A percentile compares a stretch with the other conserved stretches of the same genome.
Evolutionary conservation across 768 basidiomycete genomes (phyloP).

Genomic region (Leccinum pellstonianum): DNA sequence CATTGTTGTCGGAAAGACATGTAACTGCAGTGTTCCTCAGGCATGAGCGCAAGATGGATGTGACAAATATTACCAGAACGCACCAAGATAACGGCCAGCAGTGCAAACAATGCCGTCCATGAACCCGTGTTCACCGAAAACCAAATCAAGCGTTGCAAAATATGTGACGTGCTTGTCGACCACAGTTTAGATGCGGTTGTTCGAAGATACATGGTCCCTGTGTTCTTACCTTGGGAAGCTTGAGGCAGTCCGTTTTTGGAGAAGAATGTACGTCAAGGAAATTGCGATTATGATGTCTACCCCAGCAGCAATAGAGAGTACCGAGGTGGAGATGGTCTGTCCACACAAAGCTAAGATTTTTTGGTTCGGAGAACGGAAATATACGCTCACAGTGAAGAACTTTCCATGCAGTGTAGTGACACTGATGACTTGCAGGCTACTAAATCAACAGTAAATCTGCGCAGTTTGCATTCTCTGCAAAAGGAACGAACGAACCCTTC

Average conservation of each 20-base stretch:
- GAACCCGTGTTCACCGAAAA: conserved; percentile 34
- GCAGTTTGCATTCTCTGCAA: not conserved
- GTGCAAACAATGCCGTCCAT: conserved; percentile 48
- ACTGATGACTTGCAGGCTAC: not conserved
- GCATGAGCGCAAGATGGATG: not conserved
- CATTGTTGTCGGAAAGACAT: not conserved
- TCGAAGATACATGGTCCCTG: not conserved
- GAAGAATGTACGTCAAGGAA: conserved; percentile 5
- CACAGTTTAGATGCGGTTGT: not conserved
- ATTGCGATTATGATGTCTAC: conserved; percentile 9
- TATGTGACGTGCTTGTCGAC: conserved; percentile 4
- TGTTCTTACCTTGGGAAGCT: not conserved
- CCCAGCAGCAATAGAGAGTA: conserved; percentile 1
- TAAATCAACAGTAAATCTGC: not conserved
- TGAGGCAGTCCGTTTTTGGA: not conserved
- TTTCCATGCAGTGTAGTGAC: not conserved
- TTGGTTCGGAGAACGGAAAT: not conserved
- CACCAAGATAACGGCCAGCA: conserved; percentile 33
- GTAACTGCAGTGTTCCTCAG: not conserved
- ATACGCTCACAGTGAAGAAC: not conserved
- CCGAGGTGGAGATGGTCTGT: not conserved
- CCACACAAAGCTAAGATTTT: not conserved
- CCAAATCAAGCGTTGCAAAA: conserved; percentile 9
- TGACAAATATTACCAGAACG: not conserved
- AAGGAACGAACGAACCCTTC: conserved; percentile 7